Base-by-base conservation (phyloP, 257 asterid species). In the Solanum gracilifrons region DNA sequence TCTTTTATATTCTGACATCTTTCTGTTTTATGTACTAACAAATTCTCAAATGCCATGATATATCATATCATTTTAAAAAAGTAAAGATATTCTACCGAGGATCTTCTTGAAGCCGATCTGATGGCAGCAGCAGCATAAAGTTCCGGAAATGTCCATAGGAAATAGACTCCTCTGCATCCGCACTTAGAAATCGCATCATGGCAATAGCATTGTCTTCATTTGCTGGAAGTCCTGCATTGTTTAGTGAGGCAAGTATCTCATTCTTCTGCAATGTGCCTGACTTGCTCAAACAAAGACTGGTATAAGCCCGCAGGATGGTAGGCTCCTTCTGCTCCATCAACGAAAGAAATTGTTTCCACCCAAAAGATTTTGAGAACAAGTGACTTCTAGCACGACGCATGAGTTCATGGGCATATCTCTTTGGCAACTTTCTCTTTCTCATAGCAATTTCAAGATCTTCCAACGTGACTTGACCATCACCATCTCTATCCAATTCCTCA, bases 151-250 rank as follows among this genome's bases (percentile, higher is more conserved):
- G 99, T 83, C 99, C 99, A 88, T 97, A 97, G n/a, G 99, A 97
- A 89, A 97, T 96, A 66, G 99, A 97, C 90, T 92, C 96, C 90
- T 95, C 99, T 0, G 95, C 90, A 87, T 97, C 99, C 6, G 95
- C 94, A 90, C 96, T 97, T 60, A 97, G 93, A 93, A 96, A 97
- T 82, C 99, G 98, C 99, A 97, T 93, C 99, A 97, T 96, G 46
- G 99, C 99, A 87, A 97, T 93, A 84, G 99, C 99, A 92, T 96
- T 97, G 92, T 97, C 99, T 90, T 97, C 99, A 91, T 97, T 95
- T 4, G 99, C 95, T 18, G 99, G 99, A 87, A 97, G 98, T 46
- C 99, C 99, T 21, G 99, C 99, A 82, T 95, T 97, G 89, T 92
- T 85, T 90, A 97, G 90, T 66, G 98, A 97, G 32, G 98, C 92